phyloP scores from a whole-genome alignment of 2,329 filamentous ascomycete genomes.

The Exophiala mesophila region DNA sequence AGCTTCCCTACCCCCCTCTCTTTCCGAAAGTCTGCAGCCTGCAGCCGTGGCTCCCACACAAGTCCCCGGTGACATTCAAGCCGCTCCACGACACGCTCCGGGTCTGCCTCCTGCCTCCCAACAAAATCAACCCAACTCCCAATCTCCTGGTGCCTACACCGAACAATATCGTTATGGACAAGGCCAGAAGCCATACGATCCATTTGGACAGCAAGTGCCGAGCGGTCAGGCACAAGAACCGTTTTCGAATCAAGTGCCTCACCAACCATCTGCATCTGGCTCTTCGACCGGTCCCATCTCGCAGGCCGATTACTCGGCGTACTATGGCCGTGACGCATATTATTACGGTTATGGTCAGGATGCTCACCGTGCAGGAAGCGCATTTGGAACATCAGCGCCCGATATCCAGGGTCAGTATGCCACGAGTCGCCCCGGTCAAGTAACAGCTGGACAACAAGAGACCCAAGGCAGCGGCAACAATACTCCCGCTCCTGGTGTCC shows the following conservation, averaged over 20 bases:
- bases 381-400: slow-evolving; percentile 58
- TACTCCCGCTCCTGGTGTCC: slow-evolving; percentile 74
- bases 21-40: slow-evolving; percentile 39
- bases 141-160: slow-evolving; percentile 42
- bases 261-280: slow-evolving; percentile 57
- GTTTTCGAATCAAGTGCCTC: slow-evolving; percentile 50
- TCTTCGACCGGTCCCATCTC: slow-evolving; percentile 34
- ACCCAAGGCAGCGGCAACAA: slow-evolving; percentile 87
- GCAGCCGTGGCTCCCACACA: slow-evolving; percentile 34
- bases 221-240: slow-evolving; percentile 57
- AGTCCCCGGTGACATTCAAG: slow-evolving; percentile 35
- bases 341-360: slow-evolving; percentile 71
- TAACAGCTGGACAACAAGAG: slow-evolving; percentile 54
- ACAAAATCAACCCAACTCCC: slow-evolving; percentile 40
- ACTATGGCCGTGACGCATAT: slow-evolving; percentile 78
- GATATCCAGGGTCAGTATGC: slow-evolving; percentile 57
- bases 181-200: slow-evolving; percentile 78
- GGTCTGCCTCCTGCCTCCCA: slow-evolving; percentile 58
- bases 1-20: slow-evolving; percentile 75
- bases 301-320: slow-evolving; percentile 69
- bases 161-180: slow-evolving; percentile 45
- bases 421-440: slow-evolving; percentile 70
- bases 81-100: slow-evolving; percentile 55
- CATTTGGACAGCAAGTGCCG: slow-evolving; percentile 71
- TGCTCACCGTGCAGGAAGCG: slow-evolving; percentile 70